Conservation (phyloP, 805 yeast genomes). For the Lachancea mirantina region DNA sequence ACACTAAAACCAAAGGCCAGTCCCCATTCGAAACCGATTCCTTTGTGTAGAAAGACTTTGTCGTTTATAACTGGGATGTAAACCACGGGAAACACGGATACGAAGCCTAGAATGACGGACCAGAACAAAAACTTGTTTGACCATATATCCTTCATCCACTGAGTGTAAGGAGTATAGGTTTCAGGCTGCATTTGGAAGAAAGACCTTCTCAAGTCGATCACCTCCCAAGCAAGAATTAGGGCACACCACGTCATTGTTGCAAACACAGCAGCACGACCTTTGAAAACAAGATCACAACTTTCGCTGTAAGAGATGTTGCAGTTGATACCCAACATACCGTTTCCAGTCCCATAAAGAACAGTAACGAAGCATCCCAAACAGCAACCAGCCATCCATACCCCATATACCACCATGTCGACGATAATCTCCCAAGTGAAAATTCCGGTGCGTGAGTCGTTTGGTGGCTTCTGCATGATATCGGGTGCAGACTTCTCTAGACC, state of each 20-base stretch:
- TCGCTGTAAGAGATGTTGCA: slow-evolving; percentile 50
- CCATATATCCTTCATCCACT: slow-evolving; percentile 61
- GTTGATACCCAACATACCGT: slow-evolving; percentile 54
- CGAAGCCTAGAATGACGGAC: slow-evolving; percentile 67
- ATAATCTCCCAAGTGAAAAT: slow-evolving; percentile 68
- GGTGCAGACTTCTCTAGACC: slow-evolving; percentile 97
- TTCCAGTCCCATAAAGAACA: slow-evolving; percentile 59
- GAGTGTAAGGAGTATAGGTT: slow-evolving; percentile 50
- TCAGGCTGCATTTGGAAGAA: slow-evolving; percentile 66
- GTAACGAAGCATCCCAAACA: slow-evolving; percentile 62
- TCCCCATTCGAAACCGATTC: slow-evolving; percentile 78
- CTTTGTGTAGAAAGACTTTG: slow-evolving; percentile 64
- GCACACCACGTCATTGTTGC: slow-evolving; percentile 85
- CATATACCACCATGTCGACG: slow-evolving; percentile 64
- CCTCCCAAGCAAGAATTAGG: slow-evolving; percentile 76
- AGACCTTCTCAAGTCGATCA: slow-evolving; percentile 63
- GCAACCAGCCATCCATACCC: slow-evolving; percentile 62
- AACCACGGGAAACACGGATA: slow-evolving; percentile 70
- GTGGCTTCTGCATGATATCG: slow-evolving; percentile 91
- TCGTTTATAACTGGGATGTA: slow-evolving; percentile 84
- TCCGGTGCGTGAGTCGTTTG: slow-evolving; percentile 76
- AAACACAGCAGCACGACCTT: slow-evolving; percentile 71
- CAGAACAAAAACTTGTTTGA: slow-evolving; percentile 70
- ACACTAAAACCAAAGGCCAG: slow-evolving; percentile 54
- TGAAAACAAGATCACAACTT: slow-evolving; percentile 56